These are phyloP conservation scores for Cryptosporidium xiaoi DNA, from an alignment of 169 alveolate species.

Conservation along the genomic window DNA sequence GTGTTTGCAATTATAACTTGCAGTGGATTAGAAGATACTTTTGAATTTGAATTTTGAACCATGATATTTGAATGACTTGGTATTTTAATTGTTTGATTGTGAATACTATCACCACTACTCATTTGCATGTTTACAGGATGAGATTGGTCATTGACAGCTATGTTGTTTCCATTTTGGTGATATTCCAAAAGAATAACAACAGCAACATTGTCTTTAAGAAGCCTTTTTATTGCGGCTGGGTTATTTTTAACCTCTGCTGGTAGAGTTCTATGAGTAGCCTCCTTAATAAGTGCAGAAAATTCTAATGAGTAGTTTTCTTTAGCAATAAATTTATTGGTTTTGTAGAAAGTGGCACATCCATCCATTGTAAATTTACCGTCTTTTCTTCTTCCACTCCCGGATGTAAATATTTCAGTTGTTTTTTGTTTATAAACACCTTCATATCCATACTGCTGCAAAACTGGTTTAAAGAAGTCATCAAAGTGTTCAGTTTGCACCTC, in stretches of 20 bases:
- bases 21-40: constrained; percentile 40
- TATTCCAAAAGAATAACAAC: constrained; percentile 78
- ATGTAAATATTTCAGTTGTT: constrained; percentile 82
- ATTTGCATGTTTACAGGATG: background rate
- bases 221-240: constrained; percentile 77
- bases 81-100: background rate
- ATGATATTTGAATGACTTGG: constrained; percentile 8
- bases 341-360: constrained; percentile 84
- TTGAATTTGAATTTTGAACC: background rate
- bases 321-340: constrained; percentile 78
- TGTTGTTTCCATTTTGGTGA: constrained; percentile 11
- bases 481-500: constrained; percentile 85
- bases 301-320: constrained; percentile 82
- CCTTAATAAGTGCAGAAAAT: constrained; percentile 81
- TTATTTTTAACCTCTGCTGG: constrained; percentile 81
- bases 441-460: constrained; percentile 79
- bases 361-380: constrained; percentile 84
- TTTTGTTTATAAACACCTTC: constrained; percentile 84
- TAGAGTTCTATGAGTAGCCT: constrained; percentile 78
- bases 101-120: background rate
- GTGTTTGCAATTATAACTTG: constrained; percentile 81
- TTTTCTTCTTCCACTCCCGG: constrained; percentile 82
- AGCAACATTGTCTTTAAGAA: constrained; percentile 84
- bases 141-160: background rate
- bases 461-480: constrained; percentile 82